Percentiles rank a stretch among this genome's conserved stretches.
phyloP scores from a whole-genome alignment of 179 eudicot species.

The Silene vulgaris region DNA sequence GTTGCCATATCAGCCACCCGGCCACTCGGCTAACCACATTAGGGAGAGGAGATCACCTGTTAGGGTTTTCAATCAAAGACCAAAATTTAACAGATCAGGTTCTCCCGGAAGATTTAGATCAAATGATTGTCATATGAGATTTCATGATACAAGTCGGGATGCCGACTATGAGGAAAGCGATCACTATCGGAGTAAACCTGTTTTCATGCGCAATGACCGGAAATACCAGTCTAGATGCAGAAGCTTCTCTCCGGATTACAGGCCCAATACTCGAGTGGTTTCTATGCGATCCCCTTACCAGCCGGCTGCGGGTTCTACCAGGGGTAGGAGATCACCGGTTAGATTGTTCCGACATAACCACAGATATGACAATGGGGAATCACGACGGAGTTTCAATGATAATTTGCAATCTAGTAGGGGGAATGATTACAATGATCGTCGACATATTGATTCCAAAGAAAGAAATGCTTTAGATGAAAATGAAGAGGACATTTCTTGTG shows the following conservation, averaged over 20 bases:
- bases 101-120: slow-evolving; percentile 28
- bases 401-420: slow-evolving; percentile 37
- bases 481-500: too few relatives aligned
- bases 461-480: too few relatives aligned
- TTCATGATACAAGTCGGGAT: slow-evolving; percentile 23
- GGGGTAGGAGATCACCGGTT: slow-evolving; percentile 48
- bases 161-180: slow-evolving; percentile 21
- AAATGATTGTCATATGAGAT: slow-evolving; percentile 29
- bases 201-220: slow-evolving; percentile 28
- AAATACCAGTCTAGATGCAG: slow-evolving; percentile 36
- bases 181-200: slow-evolving; percentile 22
- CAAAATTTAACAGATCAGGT: slow-evolving; percentile 23
- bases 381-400: slow-evolving; percentile 34
- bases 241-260: slow-evolving; percentile 42
- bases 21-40: slow-evolving; percentile 23
- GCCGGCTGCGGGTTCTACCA: slow-evolving; percentile 21
- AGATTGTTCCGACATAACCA: slow-evolving; percentile 36
- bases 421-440: slow-evolving; percentile 23
- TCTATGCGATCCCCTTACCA: slow-evolving; percentile 39
- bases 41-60: slow-evolving; percentile 31
- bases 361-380: slow-evolving; percentile 34
- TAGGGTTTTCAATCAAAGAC: slow-evolving; percentile 23
- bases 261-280: slow-evolving; percentile 45
- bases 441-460: slow-evolving; percentile 25
- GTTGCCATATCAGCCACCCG: slow-evolving; percentile 28